Evolutionary conservation across 805 yeast species (phyloP).

Genomic region (Candida nonsorbophila): DNA sequence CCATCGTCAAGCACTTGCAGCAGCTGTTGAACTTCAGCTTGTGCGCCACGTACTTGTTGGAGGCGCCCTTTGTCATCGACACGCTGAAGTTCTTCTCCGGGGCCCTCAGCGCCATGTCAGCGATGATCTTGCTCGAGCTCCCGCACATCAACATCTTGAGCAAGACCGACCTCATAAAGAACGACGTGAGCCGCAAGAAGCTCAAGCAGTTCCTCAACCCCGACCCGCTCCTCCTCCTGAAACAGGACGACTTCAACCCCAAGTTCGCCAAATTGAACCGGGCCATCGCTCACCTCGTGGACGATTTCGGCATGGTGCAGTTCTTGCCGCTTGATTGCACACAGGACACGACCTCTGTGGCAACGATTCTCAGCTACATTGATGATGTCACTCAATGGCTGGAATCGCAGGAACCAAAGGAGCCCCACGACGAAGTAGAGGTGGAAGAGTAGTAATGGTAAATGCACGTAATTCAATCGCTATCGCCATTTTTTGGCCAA

Average conservation of each 20-base stretch:
- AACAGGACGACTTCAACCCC: conserved; percentile 45
- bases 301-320: conserved; percentile 98
- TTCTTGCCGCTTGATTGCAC: conserved; percentile 80
- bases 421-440: conserved; percentile 75
- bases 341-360: conserved; percentile 66
- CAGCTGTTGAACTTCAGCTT: conserved; percentile 75
- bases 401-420: conserved; percentile 94
- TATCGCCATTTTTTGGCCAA: background rate
- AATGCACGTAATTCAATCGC: background rate
- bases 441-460: conserved; percentile 47
- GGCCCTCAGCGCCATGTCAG: conserved; percentile 94
- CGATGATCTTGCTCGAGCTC: conserved; percentile 90
- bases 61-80: conserved; percentile 92
- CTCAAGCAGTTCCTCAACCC: conserved; percentile 85
- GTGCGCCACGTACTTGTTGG: conserved; percentile 89
- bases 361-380: conserved; percentile 80
- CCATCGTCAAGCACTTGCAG: conserved; percentile 79
- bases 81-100: conserved; percentile 92
- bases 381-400: conserved; percentile 99
- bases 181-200: conserved; percentile 68
- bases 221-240: conserved; percentile 70
- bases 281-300: conserved; percentile 84
- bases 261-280: conserved; percentile 68
- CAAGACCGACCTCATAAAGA: conserved; percentile 80
- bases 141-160: conserved; percentile 92